Base-by-base conservation (phyloP, 371 early-diverging fungal species). In the Choanephora cucurbitarum region DNA sequence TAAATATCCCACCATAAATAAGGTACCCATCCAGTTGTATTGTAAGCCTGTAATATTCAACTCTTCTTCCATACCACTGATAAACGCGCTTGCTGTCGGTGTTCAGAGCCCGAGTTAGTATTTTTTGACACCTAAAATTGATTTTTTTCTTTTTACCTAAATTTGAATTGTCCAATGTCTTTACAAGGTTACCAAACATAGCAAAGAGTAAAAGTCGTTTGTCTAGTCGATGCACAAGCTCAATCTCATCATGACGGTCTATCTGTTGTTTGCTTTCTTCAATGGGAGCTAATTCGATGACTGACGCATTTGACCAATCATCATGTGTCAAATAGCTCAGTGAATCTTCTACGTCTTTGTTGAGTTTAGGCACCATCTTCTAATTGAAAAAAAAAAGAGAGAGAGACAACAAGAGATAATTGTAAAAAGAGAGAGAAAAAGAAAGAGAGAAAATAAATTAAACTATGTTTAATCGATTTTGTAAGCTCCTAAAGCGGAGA, bases 61-160 rank as follows among this genome's bases (percentile, higher is more conserved):
- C 39, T 75, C 80, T 64, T 79, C 76, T 67, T 79, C 80, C 71
- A 79, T 72, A 5, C 80, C 80, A 51, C 76, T 75, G 19, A 79
- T 79, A 53, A 71, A 79, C 1, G 79, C 79, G 53, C 67, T 79
- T 9, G 44, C 75, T 75, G 53, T 28, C 7, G 28, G 28, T 28
- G 28, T 28, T 28, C 28, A 28, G n/a, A n/a, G n/a, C n/a, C n/a
- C n/a, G n/a, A 28, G 28, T 28, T 7, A 9, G 24, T 45, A 33
- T 33, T 51, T 17, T 11, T 44, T 13, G 1, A 31, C n/a, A n/a
- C n/a, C 28, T 23, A 21, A 31, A 44, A 19, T 7, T 17, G 42
- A 39, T 48, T 3, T 13, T 10, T 13, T 44, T 37, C 37, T 37
- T 6, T 5, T 41, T 70, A 73, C 79, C 67, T 31, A 79, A 48